Conservation (phyloP, 257 asterid species). For the Nicotiana tabacum region DNA sequence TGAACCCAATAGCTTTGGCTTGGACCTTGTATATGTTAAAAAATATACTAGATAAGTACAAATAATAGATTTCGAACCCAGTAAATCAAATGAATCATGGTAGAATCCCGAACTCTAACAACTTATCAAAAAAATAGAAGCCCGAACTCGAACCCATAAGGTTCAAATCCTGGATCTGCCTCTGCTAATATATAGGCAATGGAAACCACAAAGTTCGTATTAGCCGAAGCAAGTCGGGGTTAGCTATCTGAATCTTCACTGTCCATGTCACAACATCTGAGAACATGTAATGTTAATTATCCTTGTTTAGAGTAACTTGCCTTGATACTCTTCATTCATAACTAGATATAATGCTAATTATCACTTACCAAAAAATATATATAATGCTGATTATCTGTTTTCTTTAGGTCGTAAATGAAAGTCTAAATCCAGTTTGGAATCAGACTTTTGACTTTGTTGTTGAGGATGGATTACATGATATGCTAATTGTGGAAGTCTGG, state of each 20-base stretch:
- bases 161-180: background rate
- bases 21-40: background rate
- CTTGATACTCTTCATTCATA: background rate
- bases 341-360: background rate
- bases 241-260: background rate
- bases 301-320: background rate
- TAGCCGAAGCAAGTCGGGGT: background rate
- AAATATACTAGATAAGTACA: background rate
- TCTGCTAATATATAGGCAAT: background rate
- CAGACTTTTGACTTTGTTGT: constrained; percentile 94
- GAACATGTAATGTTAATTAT: background rate
- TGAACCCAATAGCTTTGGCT: background rate
- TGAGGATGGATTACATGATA: constrained; percentile 87
- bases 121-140: background rate
- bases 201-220: background rate
- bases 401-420: constrained; percentile 65
- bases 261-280: background rate
- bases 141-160: background rate
- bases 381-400: background rate
- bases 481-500: constrained; percentile 70
- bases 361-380: background rate
- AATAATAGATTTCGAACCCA: background rate
- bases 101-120: background rate
- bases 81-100: background rate
- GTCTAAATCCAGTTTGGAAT: constrained; percentile 86